Conservation (phyloP, 2,329 filamentous ascomycete genomes). For the Ceratocystis destructans region DNA sequence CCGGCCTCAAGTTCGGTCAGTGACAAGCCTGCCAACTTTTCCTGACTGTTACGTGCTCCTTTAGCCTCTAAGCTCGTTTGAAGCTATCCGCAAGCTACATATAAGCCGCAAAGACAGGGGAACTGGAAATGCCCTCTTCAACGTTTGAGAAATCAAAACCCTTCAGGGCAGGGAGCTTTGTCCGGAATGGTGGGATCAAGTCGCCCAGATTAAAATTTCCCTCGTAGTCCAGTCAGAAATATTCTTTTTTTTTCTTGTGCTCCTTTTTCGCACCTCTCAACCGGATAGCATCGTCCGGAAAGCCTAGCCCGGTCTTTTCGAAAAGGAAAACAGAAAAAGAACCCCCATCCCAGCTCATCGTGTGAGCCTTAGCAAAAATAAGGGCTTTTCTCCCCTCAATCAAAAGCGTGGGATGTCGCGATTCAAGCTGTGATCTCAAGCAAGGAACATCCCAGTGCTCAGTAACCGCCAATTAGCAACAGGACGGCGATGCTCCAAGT, state of each 20-base stretch:
- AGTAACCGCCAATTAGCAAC: neutral
- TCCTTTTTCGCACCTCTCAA: neutral
- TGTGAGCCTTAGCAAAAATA: neutral
- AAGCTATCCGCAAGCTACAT: too few relatives aligned
- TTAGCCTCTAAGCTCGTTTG: too few relatives aligned
- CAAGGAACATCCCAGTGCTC: neutral
- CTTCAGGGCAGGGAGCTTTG: neutral
- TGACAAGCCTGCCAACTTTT: too few relatives aligned
- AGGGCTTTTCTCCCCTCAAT: neutral
- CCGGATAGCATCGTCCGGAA: neutral
- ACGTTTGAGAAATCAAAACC: neutral
- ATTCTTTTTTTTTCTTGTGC: neutral
- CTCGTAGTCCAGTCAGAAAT: neutral
- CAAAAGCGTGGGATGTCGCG: conserved; percentile 3
- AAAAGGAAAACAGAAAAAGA: neutral
- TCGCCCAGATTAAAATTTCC: neutral
- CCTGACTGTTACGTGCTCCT: too few relatives aligned
- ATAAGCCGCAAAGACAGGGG: too few relatives aligned
- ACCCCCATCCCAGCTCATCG: neutral
- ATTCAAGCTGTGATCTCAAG: neutral
- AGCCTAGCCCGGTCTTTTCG: neutral
- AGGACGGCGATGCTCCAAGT: neutral
- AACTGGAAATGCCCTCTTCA: too few relatives aligned
- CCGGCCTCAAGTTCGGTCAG: too few relatives aligned
- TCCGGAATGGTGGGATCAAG: neutral